Percentiles rank a stretch among this genome's conserved stretches.
These are phyloP conservation scores for Omphalea diandra DNA, from an alignment of 441 rosid genomes.

Conservation along the genomic window DNA sequence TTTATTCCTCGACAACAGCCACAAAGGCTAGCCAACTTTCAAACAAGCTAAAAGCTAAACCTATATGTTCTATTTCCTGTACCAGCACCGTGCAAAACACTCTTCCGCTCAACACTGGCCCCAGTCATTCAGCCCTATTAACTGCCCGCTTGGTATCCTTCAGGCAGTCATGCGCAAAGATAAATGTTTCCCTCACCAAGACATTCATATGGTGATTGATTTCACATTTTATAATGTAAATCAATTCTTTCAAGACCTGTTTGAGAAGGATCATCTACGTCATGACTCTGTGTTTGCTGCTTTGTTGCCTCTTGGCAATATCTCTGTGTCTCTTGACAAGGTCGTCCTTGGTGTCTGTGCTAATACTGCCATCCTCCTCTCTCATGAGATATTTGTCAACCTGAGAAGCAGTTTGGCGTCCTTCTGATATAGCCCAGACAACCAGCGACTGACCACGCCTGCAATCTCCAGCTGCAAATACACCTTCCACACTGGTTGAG, in stretches of 20 bases:
- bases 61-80: conserved; percentile 15
- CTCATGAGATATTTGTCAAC: conserved; percentile 65
- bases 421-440: conserved; percentile 99
- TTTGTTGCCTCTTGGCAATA: conserved; percentile 37
- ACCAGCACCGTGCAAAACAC: neutral
- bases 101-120: too few relatives aligned
- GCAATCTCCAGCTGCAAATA: conserved; percentile 99
- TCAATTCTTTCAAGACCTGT: conserved; percentile 10
- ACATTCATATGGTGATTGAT: neutral
- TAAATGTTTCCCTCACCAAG: too few relatives aligned
- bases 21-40: conserved; percentile 8
- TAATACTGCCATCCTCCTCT: conserved; percentile 26
- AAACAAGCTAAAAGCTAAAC: too few relatives aligned
- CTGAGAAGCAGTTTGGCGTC: conserved; percentile 95
- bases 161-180: neutral
- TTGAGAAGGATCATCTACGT: conserved; percentile 28
- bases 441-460: conserved; percentile 97
- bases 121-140: too few relatives aligned
- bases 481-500: conserved; percentile 82
- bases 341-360: conserved; percentile 27
- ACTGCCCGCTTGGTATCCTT: too few relatives aligned
- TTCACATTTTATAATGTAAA: neutral
- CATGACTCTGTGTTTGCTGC: conserved; percentile 41
- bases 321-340: conserved; percentile 27
- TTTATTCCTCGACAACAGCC: conserved; percentile 28